Evolutionary conservation across 1,139 yeast genomes (phyloP).

Genomic region (Scheffersomyces insectosa): DNA sequence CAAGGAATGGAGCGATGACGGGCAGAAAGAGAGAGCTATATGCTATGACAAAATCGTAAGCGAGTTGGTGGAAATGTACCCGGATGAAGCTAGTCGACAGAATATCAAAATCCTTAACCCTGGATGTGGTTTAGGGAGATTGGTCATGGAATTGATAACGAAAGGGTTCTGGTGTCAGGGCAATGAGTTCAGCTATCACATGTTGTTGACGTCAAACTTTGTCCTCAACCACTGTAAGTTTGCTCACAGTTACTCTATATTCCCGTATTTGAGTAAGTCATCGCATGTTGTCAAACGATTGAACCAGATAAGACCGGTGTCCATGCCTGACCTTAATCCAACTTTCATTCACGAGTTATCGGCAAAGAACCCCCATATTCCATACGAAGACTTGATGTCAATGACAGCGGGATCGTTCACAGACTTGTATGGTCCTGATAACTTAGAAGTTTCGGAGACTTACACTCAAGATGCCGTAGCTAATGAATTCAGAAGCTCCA

Average conservation of each 20-base stretch:
- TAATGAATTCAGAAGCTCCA: slow-evolving; percentile 40
- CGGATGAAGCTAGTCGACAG: slow-evolving; percentile 39
- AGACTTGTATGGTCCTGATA: slow-evolving; percentile 67
- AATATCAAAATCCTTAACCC: slow-evolving; percentile 62
- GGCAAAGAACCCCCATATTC: slow-evolving; percentile 36
- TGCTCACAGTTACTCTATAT: slow-evolving; percentile 40
- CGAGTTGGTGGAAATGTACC: slow-evolving; percentile 45
- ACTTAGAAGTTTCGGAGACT: slow-evolving; percentile 33
- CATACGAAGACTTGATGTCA: slow-evolving; percentile 60
- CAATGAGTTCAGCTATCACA: slow-evolving; percentile 80
- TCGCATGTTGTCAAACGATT: slow-evolving; percentile 48
- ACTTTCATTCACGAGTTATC: slow-evolving; percentile 30
- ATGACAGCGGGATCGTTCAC: slow-evolving; percentile 81
- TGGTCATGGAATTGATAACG: slow-evolving; percentile 70
- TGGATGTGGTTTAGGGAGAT: slow-evolving; percentile 81
- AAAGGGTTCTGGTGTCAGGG: slow-evolving; percentile 80
- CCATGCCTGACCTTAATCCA: slow-evolving; percentile 55
- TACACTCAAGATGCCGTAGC: slow-evolving; percentile 41
- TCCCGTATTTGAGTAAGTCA: slow-evolving; percentile 56
- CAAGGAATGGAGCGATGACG: slow-evolving; percentile 78
- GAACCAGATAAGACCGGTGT: slow-evolving; percentile 50
- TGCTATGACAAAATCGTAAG: slow-evolving; percentile 48
- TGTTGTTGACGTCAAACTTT: slow-evolving; percentile 69
- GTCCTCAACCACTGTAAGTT: slow-evolving; percentile 55
- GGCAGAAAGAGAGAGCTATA: slow-evolving; percentile 50